Evolutionary conservation across 345 rosid species (phyloP).

Genomic region (Linum usitatissimum): DNA sequence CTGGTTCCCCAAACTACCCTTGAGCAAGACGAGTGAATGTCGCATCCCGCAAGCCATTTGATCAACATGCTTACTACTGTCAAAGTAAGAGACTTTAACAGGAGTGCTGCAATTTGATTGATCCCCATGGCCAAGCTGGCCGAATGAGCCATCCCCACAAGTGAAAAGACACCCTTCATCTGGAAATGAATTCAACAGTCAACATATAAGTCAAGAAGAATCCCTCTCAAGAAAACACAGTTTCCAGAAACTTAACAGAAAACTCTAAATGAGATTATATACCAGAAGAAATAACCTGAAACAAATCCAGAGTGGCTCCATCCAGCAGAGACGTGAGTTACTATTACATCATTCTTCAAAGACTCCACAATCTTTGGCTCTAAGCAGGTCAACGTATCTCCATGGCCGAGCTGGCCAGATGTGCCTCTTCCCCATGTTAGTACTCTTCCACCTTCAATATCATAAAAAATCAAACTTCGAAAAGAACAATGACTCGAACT

Average conservation of each 20-base stretch:
- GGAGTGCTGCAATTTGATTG: conserved; percentile 1
- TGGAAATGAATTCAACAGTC: conserved; percentile 8
- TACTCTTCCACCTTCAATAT: conserved; percentile 18
- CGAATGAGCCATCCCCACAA: conserved; percentile 88
- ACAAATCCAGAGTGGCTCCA: conserved; percentile 89
- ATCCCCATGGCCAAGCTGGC: conserved; percentile 95
- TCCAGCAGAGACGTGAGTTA: conserved; percentile 60
- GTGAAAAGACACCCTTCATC: conserved; percentile 53
- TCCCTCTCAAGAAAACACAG: not conserved
- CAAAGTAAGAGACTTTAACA: conserved; percentile 46
- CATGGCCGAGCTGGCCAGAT: conserved; percentile 90
- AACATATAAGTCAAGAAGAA: not conserved
- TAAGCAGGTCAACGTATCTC: conserved; percentile 32
- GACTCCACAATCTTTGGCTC: conserved; percentile 38
- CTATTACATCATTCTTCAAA: conserved; percentile 20
- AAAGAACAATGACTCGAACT: not conserved
- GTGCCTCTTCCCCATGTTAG: conserved; percentile 89
- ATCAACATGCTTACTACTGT: conserved; percentile 33
- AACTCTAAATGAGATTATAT: not conserved
- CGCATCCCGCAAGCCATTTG: conserved; percentile 89
- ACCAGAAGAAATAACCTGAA: conserved; percentile 42
- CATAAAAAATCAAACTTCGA: not conserved
- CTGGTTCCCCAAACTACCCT: conserved; percentile 48
- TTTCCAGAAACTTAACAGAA: not conserved
- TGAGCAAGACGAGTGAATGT: conserved; percentile 70